phyloP scores from a whole-genome alignment of 1,284 basidiomycete species.

The Papiliotrema nemorosa region DNA sequence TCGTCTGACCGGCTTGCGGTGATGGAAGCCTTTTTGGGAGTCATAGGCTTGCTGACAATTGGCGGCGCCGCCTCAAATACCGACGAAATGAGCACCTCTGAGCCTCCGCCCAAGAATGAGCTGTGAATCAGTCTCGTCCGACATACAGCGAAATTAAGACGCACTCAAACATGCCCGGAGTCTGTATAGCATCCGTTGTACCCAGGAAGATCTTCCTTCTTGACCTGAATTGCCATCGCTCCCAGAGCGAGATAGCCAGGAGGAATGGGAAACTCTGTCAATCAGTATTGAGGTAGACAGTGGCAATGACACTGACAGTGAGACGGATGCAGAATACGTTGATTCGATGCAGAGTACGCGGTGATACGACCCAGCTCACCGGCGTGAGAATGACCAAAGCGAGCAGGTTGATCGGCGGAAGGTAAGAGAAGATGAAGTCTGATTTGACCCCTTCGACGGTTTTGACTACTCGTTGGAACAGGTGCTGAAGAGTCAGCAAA shows the following conservation, averaged over 20 bases:
- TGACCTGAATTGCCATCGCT: conserved; percentile 55
- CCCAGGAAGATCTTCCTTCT: conserved; percentile 22
- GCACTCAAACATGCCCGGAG: conserved; percentile 36
- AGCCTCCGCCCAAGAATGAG: conserved; percentile 41
- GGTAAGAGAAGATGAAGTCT: conserved; percentile 85
- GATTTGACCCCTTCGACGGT: conserved; percentile 88
- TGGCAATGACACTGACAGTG: conserved; percentile 51
- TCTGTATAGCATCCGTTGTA: conserved; percentile 10
- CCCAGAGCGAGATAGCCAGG: conserved; percentile 71
- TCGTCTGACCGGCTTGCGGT: background rate
- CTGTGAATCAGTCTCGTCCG: conserved; percentile 7
- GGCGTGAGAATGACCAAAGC: conserved; percentile 75
- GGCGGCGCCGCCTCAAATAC: conserved; percentile 43
- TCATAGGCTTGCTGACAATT: conserved; percentile 9
- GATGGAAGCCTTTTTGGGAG: conserved; percentile 15
- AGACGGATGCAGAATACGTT: conserved; percentile 80
- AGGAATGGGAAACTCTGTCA: conserved; percentile 70
- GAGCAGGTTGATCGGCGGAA: conserved; percentile 60
- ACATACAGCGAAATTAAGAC: conserved; percentile 4
- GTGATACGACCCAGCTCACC: conserved; percentile 65
- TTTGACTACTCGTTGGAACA: conserved; percentile 80
- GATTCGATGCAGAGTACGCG: conserved; percentile 67
- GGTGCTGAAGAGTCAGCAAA: no score
- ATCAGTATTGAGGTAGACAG: conserved; percentile 5
- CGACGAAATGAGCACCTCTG: conserved; percentile 38